Conservation (phyloP, 495 filamentous ascomycete species). For the Xylaria scruposa region DNA sequence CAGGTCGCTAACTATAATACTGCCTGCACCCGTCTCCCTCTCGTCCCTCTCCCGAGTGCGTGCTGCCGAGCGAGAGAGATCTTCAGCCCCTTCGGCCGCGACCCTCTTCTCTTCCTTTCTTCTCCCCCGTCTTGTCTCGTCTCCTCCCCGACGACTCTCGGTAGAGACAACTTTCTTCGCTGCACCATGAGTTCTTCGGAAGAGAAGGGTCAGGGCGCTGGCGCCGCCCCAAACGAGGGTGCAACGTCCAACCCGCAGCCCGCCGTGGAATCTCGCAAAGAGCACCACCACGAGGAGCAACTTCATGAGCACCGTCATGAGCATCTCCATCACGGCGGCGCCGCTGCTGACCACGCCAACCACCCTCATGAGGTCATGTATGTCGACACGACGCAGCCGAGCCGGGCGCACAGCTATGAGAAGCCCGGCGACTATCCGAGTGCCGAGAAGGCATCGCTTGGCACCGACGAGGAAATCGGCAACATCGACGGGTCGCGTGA, state of each 20-base stretch:
- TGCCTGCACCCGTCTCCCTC: slow-evolving; percentile 15
- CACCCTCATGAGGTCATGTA: slow-evolving; percentile 57
- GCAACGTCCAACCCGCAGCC: slow-evolving; percentile 43
- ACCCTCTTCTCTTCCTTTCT: background rate
- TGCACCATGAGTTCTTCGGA: slow-evolving; percentile 33
- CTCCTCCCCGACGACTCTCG: slow-evolving; percentile 1
- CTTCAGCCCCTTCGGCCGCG: slow-evolving; percentile 12
- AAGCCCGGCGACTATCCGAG: slow-evolving; percentile 44
- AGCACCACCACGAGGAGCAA: slow-evolving; percentile 48
- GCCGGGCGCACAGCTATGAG: slow-evolving; percentile 36
- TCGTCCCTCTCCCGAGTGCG: slow-evolving; percentile 13
- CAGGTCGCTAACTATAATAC: slow-evolving; percentile 11
- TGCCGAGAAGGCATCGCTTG: slow-evolving; percentile 40
- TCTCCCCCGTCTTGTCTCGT: background rate
- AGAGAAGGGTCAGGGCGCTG: slow-evolving; percentile 28
- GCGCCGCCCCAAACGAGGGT: slow-evolving; percentile 28
- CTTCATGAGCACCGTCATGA: slow-evolving; percentile 61
- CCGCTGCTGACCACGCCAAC: slow-evolving; percentile 49
- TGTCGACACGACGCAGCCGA: slow-evolving; percentile 44
- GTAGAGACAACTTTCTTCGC: background rate
- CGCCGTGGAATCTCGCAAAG: slow-evolving; percentile 34
- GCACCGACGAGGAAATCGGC: slow-evolving; percentile 48
- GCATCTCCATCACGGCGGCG: slow-evolving; percentile 57
- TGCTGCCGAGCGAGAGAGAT: background rate
- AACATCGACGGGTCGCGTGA: slow-evolving; percentile 36